phyloP scores from a whole-genome alignment of 192 early-diverging fungal species.

The Mortierella antarctica region DNA sequence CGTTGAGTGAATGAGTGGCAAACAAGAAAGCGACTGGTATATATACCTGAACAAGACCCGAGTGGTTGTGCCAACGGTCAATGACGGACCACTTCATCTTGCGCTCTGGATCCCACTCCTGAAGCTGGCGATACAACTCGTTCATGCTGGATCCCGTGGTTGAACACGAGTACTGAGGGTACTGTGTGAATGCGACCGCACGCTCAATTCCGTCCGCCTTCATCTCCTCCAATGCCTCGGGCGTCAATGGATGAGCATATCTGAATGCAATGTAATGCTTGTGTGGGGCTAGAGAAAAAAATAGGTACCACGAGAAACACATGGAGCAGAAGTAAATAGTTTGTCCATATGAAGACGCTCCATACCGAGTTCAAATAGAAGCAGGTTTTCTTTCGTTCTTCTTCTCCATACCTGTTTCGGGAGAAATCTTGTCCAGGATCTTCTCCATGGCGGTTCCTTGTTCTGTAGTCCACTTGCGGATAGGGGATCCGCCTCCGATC shows the following conservation, averaged over 20 bases:
- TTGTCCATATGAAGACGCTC: too few relatives aligned
- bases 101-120: conserved; percentile 68
- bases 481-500: conserved; percentile 97
- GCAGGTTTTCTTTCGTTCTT: too few relatives aligned
- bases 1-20: neutral
- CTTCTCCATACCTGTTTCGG: conserved; percentile 71
- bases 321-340: neutral
- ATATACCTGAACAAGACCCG: conserved; percentile 79
- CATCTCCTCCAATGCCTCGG: conserved; percentile 80
- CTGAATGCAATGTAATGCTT: conserved; percentile 94
- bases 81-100: conserved; percentile 94
- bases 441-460: conserved; percentile 86
- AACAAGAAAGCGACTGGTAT: neutral
- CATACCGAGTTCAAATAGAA: too few relatives aligned
- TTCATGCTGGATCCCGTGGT: conserved; percentile 95
- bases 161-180: conserved; percentile 97
- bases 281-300: conserved; percentile 74
- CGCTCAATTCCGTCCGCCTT: conserved; percentile 82
- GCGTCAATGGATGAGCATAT: conserved; percentile 86
- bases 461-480: conserved; percentile 87
- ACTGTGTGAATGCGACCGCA: conserved; percentile 92
- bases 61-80: conserved; percentile 93
- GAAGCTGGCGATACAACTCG: conserved; percentile 78
- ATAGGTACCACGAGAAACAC: neutral
- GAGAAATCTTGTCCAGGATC: conserved; percentile 76